Evolutionary conservation across 2,329 filamentous ascomycete genomes (phyloP).

Genomic region (Fusarium sp.): DNA sequence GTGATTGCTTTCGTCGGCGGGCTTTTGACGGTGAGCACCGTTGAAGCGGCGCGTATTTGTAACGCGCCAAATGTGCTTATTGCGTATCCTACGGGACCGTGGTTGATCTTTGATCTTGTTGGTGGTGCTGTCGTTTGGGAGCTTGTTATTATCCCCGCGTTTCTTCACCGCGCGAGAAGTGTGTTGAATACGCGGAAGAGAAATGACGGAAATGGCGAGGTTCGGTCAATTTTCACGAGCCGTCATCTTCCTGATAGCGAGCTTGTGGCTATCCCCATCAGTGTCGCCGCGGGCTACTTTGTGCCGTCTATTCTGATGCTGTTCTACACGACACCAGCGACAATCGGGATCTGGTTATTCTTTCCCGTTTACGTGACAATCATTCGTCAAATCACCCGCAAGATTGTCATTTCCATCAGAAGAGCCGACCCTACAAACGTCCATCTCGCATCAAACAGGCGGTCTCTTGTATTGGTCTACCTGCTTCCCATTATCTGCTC

Average conservation of each 20-base stretch:
- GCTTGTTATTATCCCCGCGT: conserved; percentile 66
- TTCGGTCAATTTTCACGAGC: conserved; percentile 36
- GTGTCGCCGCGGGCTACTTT: conserved; percentile 64
- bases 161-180: conserved; percentile 60
- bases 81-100: conserved; percentile 58
- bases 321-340: conserved; percentile 54
- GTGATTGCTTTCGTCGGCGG: conserved; percentile 63
- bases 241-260: conserved; percentile 65
- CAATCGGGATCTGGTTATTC: conserved; percentile 65
- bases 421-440: conserved; percentile 52
- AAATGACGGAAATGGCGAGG: conserved; percentile 35
- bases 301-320: conserved; percentile 65
- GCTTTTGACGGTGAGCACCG: conserved; percentile 64
- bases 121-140: conserved; percentile 68
- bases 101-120: conserved; percentile 65
- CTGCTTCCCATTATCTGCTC: conserved; percentile 62
- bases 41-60: conserved; percentile 65
- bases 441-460: conserved; percentile 61
- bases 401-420: conserved; percentile 46
- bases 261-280: conserved; percentile 69
- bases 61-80: conserved; percentile 57
- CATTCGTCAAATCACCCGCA: conserved; percentile 58
- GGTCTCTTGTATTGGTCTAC: conserved; percentile 61
- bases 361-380: conserved; percentile 66
- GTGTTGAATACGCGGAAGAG: conserved; percentile 50